phyloP scores from a whole-genome alignment of 345 rosid genomes.

The Sonneratia alba region DNA sequence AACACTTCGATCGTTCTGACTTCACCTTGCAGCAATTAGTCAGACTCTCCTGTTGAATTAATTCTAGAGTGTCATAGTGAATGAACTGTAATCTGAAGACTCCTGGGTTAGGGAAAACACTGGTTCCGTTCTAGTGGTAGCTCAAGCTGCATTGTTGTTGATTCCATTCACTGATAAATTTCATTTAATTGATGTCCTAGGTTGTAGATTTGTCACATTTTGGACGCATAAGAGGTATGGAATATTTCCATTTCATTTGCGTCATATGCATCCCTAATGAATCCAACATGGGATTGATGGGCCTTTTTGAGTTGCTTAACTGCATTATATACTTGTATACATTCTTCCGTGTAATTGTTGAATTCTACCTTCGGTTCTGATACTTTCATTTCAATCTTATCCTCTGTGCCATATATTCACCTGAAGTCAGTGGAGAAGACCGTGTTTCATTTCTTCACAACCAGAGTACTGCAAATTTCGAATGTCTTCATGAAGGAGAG shows the following conservation, averaged over 20 bases:
- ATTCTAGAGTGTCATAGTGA: neutral
- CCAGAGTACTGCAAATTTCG: slow-evolving; percentile 87
- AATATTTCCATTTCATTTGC: neutral
- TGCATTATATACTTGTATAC: neutral
- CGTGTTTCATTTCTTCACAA: slow-evolving; percentile 84
- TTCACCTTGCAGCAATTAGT: neutral
- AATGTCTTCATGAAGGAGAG: slow-evolving; percentile 67
- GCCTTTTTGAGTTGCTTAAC: neutral
- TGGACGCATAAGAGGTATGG: slow-evolving; percentile 78
- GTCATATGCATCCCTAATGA: neutral
- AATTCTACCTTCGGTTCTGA: neutral
- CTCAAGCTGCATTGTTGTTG: neutral
- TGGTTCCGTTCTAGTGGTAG: neutral
- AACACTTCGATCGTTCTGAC: neutral
- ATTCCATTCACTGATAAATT: neutral
- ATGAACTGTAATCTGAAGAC: neutral
- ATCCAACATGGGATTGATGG: neutral
- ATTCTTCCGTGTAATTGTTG: neutral
- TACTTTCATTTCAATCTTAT: slow-evolving; percentile 1
- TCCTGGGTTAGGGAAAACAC: neutral
- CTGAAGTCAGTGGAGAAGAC: slow-evolving; percentile 85
- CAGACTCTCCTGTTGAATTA: neutral
- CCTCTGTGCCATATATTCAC: slow-evolving; percentile 17
- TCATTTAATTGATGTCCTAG: slow-evolving; percentile 27
- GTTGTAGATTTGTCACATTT: slow-evolving; percentile 73